phyloP scores from a whole-genome alignment of 495 filamentous ascomycete species.

The Penicillium argentinense region DNA sequence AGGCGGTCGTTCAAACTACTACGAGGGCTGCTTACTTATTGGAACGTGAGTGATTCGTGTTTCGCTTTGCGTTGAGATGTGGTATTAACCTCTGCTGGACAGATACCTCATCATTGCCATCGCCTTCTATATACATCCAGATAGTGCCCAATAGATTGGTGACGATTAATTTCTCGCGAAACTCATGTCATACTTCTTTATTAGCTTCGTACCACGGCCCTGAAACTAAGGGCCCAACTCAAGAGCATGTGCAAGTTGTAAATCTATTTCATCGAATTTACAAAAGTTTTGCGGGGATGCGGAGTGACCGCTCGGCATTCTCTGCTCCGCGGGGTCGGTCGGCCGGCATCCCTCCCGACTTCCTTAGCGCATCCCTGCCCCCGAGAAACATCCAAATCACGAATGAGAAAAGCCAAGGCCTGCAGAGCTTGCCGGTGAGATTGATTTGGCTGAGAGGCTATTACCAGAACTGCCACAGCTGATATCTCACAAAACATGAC shows the following conservation, averaged over 20 bases:
- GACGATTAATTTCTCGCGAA: conserved; percentile 6
- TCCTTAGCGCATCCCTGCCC: too few species aligned
- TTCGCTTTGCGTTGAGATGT: too few species aligned
- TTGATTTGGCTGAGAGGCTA: not conserved
- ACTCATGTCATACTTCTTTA: too few species aligned
- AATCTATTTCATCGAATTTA: too few species aligned
- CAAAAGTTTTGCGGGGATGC: too few species aligned
- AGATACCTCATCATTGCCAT: conserved; percentile 74
- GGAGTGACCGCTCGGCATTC: too few species aligned
- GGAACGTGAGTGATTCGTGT: conserved; percentile 28
- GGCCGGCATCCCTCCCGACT: not conserved
- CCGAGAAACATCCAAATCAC: not conserved
- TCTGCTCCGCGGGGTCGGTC: not conserved
- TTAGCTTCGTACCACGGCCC: too few species aligned
- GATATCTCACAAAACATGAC: not conserved
- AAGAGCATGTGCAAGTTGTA: too few species aligned
- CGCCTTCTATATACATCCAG: conserved; percentile 76
- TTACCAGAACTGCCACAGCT: not conserved
- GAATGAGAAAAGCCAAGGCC: conserved; percentile 22
- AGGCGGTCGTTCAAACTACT: conserved; percentile 69
- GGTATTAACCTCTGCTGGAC: too few species aligned
- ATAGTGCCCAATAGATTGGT: too few species aligned
- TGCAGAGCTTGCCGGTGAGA: conserved; percentile 18
- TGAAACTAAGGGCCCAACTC: too few species aligned
- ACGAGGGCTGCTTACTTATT: conserved; percentile 23